These are phyloP conservation scores for Tylopilus sp. DNA, from an alignment of 1,284 basidiomycete genomes.

Conservation along the genomic window DNA sequence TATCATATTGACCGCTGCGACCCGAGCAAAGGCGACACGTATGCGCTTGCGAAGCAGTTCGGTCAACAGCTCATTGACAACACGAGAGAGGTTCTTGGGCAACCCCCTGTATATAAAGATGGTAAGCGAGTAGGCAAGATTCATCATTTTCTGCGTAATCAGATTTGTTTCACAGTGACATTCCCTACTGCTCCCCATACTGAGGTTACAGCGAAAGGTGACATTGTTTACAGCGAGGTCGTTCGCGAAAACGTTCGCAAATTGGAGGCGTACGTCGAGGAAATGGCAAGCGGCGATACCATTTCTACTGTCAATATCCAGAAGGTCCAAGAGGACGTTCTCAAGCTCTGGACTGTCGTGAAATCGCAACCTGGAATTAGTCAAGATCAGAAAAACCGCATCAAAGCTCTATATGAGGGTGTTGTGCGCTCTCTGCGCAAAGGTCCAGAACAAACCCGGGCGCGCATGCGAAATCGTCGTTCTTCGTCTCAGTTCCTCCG, in stretches of 20 bases:
- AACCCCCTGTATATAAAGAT: slow-evolving; percentile 89
- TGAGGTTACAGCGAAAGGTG: slow-evolving; percentile 89
- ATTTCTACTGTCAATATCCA: slow-evolving; percentile 88
- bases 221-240: slow-evolving; percentile 93
- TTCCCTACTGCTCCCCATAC: slow-evolving; percentile 98
- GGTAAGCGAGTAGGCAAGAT: slow-evolving; percentile 50
- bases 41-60: slow-evolving; percentile 93
- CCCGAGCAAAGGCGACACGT: slow-evolving; percentile 83
- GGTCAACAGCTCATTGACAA: slow-evolving; percentile 96
- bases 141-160: not conserved
- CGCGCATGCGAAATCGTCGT: slow-evolving; percentile 68
- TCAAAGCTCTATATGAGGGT: slow-evolving; percentile 95
- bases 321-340: slow-evolving; percentile 94
- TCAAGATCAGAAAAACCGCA: slow-evolving; percentile 95
- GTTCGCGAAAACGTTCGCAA: slow-evolving; percentile 95
- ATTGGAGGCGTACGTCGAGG: slow-evolving; percentile 96
- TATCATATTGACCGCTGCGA: slow-evolving; percentile 89
- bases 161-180: slow-evolving; percentile 60
- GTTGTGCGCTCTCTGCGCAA: slow-evolving; percentile 83
- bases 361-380: slow-evolving; percentile 96
- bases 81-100: slow-evolving; percentile 80
- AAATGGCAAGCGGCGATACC: slow-evolving; percentile 95
- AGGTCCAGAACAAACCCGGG: slow-evolving; percentile 57
- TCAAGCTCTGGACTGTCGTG: slow-evolving; percentile 96
- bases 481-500: slow-evolving; percentile 94